Conservation (phyloP, 129 eudicot species). For the Arctium minus region DNA sequence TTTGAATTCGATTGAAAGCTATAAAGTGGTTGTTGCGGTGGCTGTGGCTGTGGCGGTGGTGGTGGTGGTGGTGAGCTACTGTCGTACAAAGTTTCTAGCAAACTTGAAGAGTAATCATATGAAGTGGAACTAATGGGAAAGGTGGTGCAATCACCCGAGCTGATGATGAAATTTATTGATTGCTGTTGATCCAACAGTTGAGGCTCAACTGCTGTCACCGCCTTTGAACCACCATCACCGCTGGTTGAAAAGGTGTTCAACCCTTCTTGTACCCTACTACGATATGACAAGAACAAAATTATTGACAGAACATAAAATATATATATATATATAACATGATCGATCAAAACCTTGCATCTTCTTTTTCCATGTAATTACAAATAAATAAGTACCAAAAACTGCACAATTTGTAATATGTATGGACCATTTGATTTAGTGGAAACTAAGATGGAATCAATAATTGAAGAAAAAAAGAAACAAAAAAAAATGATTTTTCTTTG, state of each 20-base stretch:
- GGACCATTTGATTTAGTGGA: constrained; percentile 28
- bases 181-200: constrained; percentile 16
- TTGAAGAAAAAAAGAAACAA: background rate
- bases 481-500: background rate
- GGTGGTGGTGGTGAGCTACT: constrained; percentile 22
- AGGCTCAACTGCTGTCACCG: constrained; percentile 2
- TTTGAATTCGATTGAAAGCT: background rate
- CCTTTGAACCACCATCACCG: constrained; percentile 13
- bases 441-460: constrained; percentile 5
- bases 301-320: constrained; percentile 12
- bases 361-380: constrained; percentile 27
- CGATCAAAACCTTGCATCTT: constrained; percentile 21
- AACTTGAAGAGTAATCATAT: constrained; percentile 39
- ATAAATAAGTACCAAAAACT: constrained; percentile 16
- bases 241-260: constrained; percentile 8
- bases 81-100: constrained; percentile 48
- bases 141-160: background rate
- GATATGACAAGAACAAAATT: constrained; percentile 25
- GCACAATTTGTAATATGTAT: constrained; percentile 12
- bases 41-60: background rate
- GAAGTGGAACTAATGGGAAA: constrained; percentile 48
- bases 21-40: constrained; percentile 3
- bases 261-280: constrained; percentile 24
- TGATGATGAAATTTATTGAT: background rate
- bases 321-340: constrained; percentile 8